These are phyloP conservation scores for Claviceps digitariae DNA, from an alignment of 2,329 filamentous ascomycete genomes.

Conservation along the genomic window DNA sequence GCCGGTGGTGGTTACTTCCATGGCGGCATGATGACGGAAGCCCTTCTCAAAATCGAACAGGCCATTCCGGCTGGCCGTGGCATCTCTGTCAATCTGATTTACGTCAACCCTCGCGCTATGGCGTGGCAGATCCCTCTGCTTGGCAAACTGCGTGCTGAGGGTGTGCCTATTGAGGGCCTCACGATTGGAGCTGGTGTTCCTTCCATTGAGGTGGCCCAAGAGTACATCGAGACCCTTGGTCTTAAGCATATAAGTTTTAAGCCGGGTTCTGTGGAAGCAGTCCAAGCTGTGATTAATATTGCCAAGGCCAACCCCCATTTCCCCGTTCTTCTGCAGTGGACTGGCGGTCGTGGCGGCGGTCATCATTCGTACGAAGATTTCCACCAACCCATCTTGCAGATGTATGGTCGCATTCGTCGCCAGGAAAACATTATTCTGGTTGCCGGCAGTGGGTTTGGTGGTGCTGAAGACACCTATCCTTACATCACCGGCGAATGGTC, in stretches of 20 bases:
- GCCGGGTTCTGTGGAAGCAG: conserved; percentile 76
- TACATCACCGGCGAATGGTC: conserved; percentile 87
- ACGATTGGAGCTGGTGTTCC: conserved; percentile 90
- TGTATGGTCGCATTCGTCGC: conserved; percentile 80
- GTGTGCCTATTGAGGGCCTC: conserved; percentile 80
- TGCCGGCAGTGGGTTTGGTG: conserved; percentile 84
- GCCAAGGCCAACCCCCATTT: conserved; percentile 88
- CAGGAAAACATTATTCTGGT: conserved; percentile 79
- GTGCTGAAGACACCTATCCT: conserved; percentile 79
- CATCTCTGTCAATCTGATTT: conserved; percentile 83
- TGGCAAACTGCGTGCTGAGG: conserved; percentile 65
- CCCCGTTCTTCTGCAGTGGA: conserved; percentile 91
- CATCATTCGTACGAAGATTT: conserved; percentile 95
- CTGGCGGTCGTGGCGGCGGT: conserved; percentile 81
- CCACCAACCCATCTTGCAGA: conserved; percentile 78
- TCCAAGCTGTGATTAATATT: conserved; percentile 83
- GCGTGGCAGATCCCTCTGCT: conserved; percentile 84
- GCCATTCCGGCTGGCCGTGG: conserved; percentile 73
- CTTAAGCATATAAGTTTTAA: conserved; percentile 93
- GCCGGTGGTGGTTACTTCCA: conserved; percentile 84
- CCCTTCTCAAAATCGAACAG: conserved; percentile 72
- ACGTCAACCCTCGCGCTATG: conserved; percentile 81
- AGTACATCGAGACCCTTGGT: conserved; percentile 86
- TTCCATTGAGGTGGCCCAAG: conserved; percentile 82
- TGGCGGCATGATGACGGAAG: conserved; percentile 67